A percentile compares a stretch with the other conserved stretches of the same genome.
These are phyloP conservation scores for Chrysopogon serrulatus DNA, from an alignment of 176 grass and related monocot species.

Conservation along the genomic window DNA sequence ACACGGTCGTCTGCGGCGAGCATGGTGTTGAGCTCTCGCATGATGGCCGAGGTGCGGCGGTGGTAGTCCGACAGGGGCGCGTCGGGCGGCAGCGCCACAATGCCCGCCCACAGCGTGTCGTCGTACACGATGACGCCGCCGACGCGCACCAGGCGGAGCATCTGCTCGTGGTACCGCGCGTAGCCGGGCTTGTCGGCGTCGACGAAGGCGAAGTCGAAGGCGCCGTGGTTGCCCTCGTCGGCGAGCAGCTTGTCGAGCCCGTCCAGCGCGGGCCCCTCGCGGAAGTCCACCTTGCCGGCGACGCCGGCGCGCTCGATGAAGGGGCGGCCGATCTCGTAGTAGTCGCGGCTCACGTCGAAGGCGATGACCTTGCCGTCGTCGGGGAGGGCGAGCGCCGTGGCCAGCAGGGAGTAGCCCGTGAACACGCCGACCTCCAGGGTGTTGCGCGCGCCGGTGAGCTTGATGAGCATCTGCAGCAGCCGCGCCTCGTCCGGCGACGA, in stretches of 20 bases:
- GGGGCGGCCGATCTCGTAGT: slow-evolving; percentile 49
- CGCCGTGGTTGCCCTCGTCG: too few species aligned
- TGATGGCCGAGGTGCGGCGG: too few species aligned
- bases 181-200: slow-evolving; percentile 51
- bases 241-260: too few species aligned
- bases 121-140: slow-evolving; percentile 60
- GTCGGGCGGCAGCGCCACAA: too few species aligned
- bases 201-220: too few species aligned
- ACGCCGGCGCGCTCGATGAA: slow-evolving; percentile 52
- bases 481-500: slow-evolving; percentile 57
- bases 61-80: too few species aligned
- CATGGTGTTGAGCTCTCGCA: too few species aligned
- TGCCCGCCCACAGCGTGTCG: slow-evolving; percentile 23
- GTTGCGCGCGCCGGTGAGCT: slow-evolving; percentile 63
- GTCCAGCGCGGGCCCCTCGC: slow-evolving; percentile 27
- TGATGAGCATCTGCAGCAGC: slow-evolving; percentile 69
- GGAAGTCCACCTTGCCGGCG: slow-evolving; percentile 64
- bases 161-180: slow-evolving; percentile 44
- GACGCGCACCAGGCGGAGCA: slow-evolving; percentile 41
- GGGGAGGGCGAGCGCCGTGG: slow-evolving; percentile 62
- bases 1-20: too few species aligned
- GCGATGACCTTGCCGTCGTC: slow-evolving; percentile 63
- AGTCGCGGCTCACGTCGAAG: slow-evolving; percentile 31
- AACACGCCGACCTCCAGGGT: slow-evolving; percentile 68
- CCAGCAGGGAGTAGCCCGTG: slow-evolving; percentile 80